These are phyloP conservation scores for Ogataea salicorniae DNA, from an alignment of 805 yeast species.

Conservation along the genomic window DNA sequence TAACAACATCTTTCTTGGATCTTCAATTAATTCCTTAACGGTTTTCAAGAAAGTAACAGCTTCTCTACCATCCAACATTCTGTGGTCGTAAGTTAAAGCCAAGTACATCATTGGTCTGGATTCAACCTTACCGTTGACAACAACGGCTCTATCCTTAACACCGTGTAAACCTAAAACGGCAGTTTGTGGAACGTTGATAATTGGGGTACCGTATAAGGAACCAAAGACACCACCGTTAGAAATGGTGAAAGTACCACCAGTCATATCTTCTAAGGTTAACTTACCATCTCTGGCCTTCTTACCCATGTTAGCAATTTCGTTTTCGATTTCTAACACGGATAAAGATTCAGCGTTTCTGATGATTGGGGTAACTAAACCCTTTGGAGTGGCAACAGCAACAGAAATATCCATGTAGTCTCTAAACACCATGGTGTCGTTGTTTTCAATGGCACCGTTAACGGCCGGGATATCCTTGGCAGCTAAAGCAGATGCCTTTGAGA, in stretches of 20 bases:
- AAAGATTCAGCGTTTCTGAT: constrained; percentile 94
- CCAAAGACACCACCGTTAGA: constrained; percentile 99
- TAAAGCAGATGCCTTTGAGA: constrained; percentile 86
- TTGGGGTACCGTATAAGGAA: constrained; percentile 96
- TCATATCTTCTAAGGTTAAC: constrained; percentile 95
- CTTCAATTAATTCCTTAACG: constrained; percentile 94
- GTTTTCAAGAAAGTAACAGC: constrained; percentile 95
- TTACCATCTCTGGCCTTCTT: constrained; percentile 95
- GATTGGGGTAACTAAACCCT: constrained; percentile 97
- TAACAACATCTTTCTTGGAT: constrained; percentile 96
- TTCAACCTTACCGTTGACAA: constrained; percentile 92
- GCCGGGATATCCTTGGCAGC: constrained; percentile 95
- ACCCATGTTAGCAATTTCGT: constrained; percentile 77
- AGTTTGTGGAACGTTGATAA: constrained; percentile 96
- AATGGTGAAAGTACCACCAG: constrained; percentile 98
- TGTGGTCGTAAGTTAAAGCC: constrained; percentile 97
- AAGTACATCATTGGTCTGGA: constrained; percentile 99
- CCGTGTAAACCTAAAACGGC: constrained; percentile 98
- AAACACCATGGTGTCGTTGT: constrained; percentile 86
- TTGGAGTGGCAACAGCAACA: constrained; percentile 97
- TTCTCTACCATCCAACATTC: constrained; percentile 97
- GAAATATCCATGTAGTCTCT: constrained; percentile 96
- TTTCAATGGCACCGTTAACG: constrained; percentile 91
- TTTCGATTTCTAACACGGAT: constrained; percentile 82
- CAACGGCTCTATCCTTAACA: constrained; percentile 95